These are phyloP conservation scores for Aspergillus tanneri DNA, from an alignment of 2,329 filamentous ascomycete genomes.

Conservation along the genomic window DNA sequence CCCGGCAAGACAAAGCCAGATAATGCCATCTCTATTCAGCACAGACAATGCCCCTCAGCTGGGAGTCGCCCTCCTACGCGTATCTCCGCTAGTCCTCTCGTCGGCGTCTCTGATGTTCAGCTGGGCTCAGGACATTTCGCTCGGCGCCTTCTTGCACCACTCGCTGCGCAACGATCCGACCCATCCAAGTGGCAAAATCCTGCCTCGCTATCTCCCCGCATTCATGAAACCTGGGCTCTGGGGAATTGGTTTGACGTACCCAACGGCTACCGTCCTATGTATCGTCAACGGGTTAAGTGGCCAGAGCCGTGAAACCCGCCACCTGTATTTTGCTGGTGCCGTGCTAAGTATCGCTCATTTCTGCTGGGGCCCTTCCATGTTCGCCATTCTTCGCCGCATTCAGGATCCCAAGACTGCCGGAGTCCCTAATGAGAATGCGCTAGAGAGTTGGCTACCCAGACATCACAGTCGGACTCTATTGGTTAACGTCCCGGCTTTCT, in stretches of 20 bases:
- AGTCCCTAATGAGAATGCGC: slow-evolving; percentile 4
- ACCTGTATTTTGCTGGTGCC: slow-evolving; percentile 9
- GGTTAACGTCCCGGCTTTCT: slow-evolving; percentile 8
- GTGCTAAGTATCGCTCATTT: slow-evolving; percentile 9
- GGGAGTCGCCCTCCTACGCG: slow-evolving; percentile 2
- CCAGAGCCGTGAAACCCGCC: slow-evolving; percentile 2
- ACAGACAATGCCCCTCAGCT: neutral
- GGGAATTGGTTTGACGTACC: slow-evolving; percentile 4
- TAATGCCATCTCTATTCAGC: neutral
- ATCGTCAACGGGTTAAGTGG: neutral
- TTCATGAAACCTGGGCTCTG: slow-evolving; percentile 5
- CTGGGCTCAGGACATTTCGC: slow-evolving; percentile 2
- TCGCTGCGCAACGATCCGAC: neutral
- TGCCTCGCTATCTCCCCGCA: slow-evolving; percentile 1
- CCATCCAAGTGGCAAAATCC: slow-evolving; percentile 3
- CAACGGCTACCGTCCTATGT: slow-evolving; percentile 2
- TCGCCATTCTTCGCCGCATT: slow-evolving; percentile 9
- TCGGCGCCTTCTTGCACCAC: slow-evolving; percentile 2
- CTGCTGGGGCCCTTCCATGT: slow-evolving; percentile 12
- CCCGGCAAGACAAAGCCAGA: no score
- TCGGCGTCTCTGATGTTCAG: slow-evolving; percentile 4
- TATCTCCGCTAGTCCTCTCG: slow-evolving; percentile 1
- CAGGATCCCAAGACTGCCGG: neutral
- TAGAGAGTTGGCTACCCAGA: slow-evolving; percentile 6
- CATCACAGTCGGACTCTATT: slow-evolving; percentile 5